A percentile compares a stretch with the other conserved stretches of the same genome.
Conservation (phyloP, 176 grass and related monocot genomes). For the Thalia dealbata region DNA sequence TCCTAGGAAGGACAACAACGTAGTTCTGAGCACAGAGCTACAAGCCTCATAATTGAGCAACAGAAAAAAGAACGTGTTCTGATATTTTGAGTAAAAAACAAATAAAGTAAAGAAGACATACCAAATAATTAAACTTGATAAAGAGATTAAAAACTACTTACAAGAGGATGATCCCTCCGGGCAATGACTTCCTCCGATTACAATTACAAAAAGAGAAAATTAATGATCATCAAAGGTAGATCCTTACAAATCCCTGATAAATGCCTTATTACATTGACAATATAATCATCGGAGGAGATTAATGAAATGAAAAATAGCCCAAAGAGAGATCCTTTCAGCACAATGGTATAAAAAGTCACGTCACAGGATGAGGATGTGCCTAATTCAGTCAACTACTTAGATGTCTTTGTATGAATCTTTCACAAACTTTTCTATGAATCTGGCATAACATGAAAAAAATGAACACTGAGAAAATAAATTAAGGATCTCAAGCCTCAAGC, state of each 20-base stretch:
- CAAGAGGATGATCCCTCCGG: conserved; percentile 90
- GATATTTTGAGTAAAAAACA: neutral
- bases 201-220: conserved; percentile 13
- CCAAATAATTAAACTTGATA: conserved; percentile 2
- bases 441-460: neutral
- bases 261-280: neutral
- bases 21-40: neutral
- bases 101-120: neutral
- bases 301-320: neutral
- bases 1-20: neutral
- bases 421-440: neutral
- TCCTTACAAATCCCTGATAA: neutral
- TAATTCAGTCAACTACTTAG: neutral
- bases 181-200: conserved; percentile 63
- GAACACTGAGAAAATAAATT: neutral
- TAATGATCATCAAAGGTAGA: neutral
- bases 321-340: neutral
- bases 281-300: conserved; percentile 18
- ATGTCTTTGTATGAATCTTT: neutral
- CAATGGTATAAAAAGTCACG: conserved; percentile 2
- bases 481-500: neutral
- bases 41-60: neutral
- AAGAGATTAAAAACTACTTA: conserved; percentile 42
- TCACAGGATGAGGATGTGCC: neutral
- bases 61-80: neutral